Base-by-base conservation (phyloP, 108 stramenopile genomes). In the Nitzschia inconspicua region DNA sequence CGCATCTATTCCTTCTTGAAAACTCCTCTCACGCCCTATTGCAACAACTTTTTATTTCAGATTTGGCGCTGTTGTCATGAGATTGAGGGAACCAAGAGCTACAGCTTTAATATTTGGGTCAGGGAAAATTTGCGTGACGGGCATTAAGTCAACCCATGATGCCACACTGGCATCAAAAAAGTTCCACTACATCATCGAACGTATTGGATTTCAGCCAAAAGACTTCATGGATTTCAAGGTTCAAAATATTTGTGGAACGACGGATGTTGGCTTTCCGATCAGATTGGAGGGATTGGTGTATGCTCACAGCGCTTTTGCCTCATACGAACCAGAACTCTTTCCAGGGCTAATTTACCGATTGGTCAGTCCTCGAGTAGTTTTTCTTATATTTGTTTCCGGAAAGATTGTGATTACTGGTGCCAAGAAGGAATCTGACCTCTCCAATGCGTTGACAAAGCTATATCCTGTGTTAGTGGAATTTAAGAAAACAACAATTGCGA, bases 291-390 rank as follows among this genome's bases (percentile, higher is more conserved):
- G 95, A 19, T 49, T 99, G 36, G 95, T 96, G 0, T 95, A 82
- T 52, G 91, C 89, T 0, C 96, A 98, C 74, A 82, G 88, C 6
- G 88, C 83, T 20, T 95, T 86, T 81, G 78, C 87, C 14, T 76
- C 75, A 22, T 99, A 96, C 63, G 98, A 99, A 61, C 98, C 98
- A 0, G 98, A 99, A 63, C 64, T 99, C n/a, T 99, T 99, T 64
- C 97, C 98, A 1, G 98, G 98, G 13, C 71, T 98, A 23, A 96
- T 99, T 57, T 99, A 99, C 70, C 78, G 97, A 22, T 66, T 99
- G 77, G 76, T 85, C 1, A 77, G 50, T 44, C 96, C 97, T 22
- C 77, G 93, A 53, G 89, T 96, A 0, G 97, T 98, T 23, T 77
- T 98, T 20, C 66, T 98, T 44, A 94, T 98, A 32, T 99, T 99